Evolutionary conservation across 78 protist genomes (phyloP).

Genomic region (Dictyostelium intermedium): DNA sequence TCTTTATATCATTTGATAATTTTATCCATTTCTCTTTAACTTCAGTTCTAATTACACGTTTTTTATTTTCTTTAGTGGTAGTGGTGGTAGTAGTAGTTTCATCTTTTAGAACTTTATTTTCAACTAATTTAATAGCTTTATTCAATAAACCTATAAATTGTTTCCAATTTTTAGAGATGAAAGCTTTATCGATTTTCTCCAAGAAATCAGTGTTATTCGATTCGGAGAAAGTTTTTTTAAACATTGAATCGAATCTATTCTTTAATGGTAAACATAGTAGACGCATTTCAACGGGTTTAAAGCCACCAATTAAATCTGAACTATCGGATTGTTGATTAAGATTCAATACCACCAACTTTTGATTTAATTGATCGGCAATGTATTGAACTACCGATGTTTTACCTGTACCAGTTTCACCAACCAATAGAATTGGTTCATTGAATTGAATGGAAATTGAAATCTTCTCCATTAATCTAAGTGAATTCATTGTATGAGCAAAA

Average conservation of each 20-base stretch:
- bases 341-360: slow-evolving; percentile 92
- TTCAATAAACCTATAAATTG: slow-evolving; percentile 45
- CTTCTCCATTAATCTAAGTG: slow-evolving; percentile 88
- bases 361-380: slow-evolving; percentile 89
- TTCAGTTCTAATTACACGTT: slow-evolving; percentile 31
- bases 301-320: slow-evolving; percentile 99
- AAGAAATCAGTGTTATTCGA: slow-evolving; percentile 70
- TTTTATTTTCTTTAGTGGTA: not conserved
- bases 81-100: not conserved
- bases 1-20: slow-evolving; percentile 27
- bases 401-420: slow-evolving; percentile 99
- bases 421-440: slow-evolving; percentile 94
- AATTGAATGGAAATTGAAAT: slow-evolving; percentile 86
- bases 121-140: slow-evolving; percentile 75
- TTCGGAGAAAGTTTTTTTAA: slow-evolving; percentile 82
- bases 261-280: slow-evolving; percentile 78
- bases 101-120: slow-evolving; percentile 36
- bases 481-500: slow-evolving; percentile 87
- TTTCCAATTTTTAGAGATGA: slow-evolving; percentile 71
- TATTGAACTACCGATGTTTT: slow-evolving; percentile 97
- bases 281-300: slow-evolving; percentile 95
- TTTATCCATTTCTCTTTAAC: slow-evolving; percentile 64
- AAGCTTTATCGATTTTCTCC: not conserved
- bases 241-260: slow-evolving; percentile 69
- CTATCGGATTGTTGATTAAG: slow-evolving; percentile 97